Conservation (phyloP, 176 grass and related monocot genomes). For the Cymbopogon citratus region DNA sequence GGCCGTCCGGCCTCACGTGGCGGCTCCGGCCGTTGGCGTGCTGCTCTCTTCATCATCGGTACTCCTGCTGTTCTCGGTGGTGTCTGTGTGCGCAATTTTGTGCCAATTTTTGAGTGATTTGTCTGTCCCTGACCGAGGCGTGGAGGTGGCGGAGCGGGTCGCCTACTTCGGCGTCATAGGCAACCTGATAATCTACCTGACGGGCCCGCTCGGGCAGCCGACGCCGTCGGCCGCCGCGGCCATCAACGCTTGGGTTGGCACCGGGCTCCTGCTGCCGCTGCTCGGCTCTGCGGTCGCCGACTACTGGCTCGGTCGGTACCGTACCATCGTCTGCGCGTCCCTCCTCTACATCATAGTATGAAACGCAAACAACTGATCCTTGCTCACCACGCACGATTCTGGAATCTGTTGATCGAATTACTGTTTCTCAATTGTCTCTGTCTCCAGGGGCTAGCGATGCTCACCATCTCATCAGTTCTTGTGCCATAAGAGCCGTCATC, state of each 20-base stretch:
- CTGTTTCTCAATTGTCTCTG: neutral
- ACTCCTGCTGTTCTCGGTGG: too few relatives aligned
- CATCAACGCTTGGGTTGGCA: constrained; percentile 52
- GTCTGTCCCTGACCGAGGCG: constrained; percentile 10
- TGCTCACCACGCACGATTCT: neutral
- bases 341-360: constrained; percentile 53
- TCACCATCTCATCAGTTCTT: constrained; percentile 27
- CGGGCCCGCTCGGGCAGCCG: constrained; percentile 47
- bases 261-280: constrained; percentile 38
- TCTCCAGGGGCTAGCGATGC: constrained; percentile 26
- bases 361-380: neutral
- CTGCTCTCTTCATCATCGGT: constrained; percentile 57
- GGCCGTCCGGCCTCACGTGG: constrained; percentile 21
- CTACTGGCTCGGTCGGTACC: constrained; percentile 65
- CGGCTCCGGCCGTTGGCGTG: constrained; percentile 40
- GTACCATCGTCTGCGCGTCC: constrained; percentile 50
- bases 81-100: neutral
- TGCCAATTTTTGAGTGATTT: neutral
- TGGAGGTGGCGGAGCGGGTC: constrained; percentile 52
- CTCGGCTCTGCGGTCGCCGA: constrained; percentile 71
- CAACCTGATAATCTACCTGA: constrained; percentile 69
- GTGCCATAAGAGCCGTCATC: neutral
- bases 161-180: constrained; percentile 45
- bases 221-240: constrained; percentile 43
- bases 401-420: neutral